These are phyloP conservation scores for Trichoderma atroviride DNA, from an alignment of 2,329 filamentous ascomycete genomes.

Conservation along the genomic window DNA sequence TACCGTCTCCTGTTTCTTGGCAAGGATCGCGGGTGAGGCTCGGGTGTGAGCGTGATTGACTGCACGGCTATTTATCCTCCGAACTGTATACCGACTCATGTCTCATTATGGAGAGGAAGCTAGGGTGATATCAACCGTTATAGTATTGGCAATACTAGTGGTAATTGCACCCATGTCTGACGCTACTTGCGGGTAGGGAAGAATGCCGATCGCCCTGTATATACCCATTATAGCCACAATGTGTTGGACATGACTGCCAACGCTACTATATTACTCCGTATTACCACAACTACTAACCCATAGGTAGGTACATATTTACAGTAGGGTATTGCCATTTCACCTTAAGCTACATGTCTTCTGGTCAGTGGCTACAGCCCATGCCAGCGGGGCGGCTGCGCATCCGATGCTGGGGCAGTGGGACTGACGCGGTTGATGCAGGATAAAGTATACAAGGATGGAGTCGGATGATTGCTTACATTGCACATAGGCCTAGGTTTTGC, in stretches of 20 bases:
- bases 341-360: not conserved
- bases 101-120: not conserved
- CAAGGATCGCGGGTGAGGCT: not conserved
- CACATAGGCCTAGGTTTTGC: not conserved
- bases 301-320: too few species aligned
- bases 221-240: conserved; percentile 8
- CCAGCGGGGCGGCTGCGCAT: not conserved
- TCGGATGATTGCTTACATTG: not conserved
- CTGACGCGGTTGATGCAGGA: not conserved
- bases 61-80: conserved; percentile 10
- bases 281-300: not conserved
- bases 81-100: not conserved
- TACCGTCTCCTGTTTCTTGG: not conserved
- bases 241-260: not conserved
- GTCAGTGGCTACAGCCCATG: not conserved
- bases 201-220: not conserved
- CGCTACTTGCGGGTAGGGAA: not conserved
- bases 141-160: not conserved
- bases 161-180: not conserved
- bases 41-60: not conserved
- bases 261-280: not conserved
- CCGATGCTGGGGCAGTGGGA: not conserved
- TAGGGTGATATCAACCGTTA: not conserved
- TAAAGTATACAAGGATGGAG: not conserved
- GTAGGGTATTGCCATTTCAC: not conserved